A percentile compares a stretch with the other conserved stretches of the same genome.
phyloP scores from a whole-genome alignment of 148 eudicot species.

The Rhododendron ferrugineum region DNA sequence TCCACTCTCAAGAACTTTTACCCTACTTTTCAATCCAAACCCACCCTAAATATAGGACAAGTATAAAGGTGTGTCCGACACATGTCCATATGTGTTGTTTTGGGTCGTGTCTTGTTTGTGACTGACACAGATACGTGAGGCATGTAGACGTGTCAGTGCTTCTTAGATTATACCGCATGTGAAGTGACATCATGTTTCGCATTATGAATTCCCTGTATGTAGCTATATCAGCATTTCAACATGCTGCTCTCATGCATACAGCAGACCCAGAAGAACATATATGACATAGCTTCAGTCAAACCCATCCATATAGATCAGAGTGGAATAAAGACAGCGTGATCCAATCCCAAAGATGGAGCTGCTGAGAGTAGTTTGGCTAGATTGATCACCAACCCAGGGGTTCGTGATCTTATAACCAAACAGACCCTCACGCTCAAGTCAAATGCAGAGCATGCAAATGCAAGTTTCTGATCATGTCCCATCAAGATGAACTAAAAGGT shows the following conservation, averaged over 20 bases:
- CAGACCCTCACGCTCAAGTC: background rate
- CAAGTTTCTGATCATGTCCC: background rate
- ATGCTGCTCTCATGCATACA: background rate
- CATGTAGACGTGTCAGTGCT: background rate
- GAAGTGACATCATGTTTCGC: background rate
- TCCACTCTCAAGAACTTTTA: background rate
- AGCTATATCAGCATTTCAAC: background rate
- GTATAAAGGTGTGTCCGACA: background rate
- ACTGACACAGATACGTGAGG: background rate
- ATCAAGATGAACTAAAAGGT: background rate
- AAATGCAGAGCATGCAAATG: background rate
- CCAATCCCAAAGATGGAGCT: background rate
- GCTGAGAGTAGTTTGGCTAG: background rate
- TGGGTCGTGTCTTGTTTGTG: background rate
- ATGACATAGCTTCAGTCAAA: background rate
- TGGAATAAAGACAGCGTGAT: background rate
- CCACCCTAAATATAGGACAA: background rate
- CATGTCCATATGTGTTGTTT: background rate
- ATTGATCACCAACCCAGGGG: background rate
- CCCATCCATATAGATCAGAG: background rate
- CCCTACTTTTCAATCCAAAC: background rate
- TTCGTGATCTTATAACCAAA: conserved; percentile 1
- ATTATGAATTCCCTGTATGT: background rate
- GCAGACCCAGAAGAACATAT: background rate
- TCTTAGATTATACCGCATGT: background rate